Base-by-base conservation (phyloP, 2,329 filamentous ascomycete species). In the Fusarium praegraminearum region DNA sequence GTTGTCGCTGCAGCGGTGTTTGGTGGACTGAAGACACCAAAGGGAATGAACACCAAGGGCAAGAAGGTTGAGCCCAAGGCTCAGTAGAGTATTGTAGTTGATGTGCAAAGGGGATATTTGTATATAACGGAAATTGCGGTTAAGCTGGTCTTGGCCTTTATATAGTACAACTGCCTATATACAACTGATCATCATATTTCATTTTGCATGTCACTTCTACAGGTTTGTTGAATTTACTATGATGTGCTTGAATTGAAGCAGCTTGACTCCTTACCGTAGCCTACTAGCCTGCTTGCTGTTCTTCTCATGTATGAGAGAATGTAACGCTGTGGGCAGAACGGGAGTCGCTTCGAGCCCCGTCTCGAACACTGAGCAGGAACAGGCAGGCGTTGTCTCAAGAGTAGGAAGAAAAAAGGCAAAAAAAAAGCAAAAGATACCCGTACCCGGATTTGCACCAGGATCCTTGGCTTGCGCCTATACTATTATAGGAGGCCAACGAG, bases 1-100 rank as follows among this genome's bases (percentile, higher is more conserved):
- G 88, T 84, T 2, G 94, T 98, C 13, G 86, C 87, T 45, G 85
- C 84, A 13, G 80, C 93, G 26, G 93, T 91, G 0, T 91, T 97
- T 77, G 85, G 87, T 22, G 87, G 87, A 1, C 80, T 98, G 67
- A 93, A 90, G 81, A 85, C 89, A 22, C 92, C 92, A 7, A 78
- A 69, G 59, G 73, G 72, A 8, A 65, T 65, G 52, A 63, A 57
- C 10, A 51, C 24, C 3, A 69, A 65, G 50, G 65, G 30, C 2
- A 75, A 72, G 66, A 73, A 73, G 69, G 33, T 24, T 15, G 59
- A 49, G 28, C 60, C 52, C 11, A 70, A 72, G 63, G 50, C 50
- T n/a, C 65, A 69, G 47, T 76, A 44, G 67, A 35, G 16, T 16
- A 4, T 26, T 46, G 18, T 36, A 36, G 35, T 47, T 22, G 15